A percentile compares a stretch with the other conserved stretches of the same genome.
Conservation (phyloP, 768 basidiomycete genomes). For the Termitomyces eurrhizus region DNA sequence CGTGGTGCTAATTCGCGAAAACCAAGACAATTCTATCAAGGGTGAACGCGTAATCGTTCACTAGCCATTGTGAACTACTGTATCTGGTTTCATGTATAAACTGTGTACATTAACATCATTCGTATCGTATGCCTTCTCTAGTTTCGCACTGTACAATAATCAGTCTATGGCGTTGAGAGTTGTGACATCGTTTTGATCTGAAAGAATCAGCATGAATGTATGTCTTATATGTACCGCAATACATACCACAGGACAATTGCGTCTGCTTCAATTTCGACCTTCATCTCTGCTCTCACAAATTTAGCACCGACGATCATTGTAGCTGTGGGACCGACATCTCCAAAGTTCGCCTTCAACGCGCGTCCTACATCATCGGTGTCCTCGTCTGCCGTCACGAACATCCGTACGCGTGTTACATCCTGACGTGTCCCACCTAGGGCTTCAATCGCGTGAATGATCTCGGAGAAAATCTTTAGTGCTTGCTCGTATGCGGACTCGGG, state of each 20-base stretch:
- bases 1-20: constrained; percentile 56
- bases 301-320: constrained; percentile 48
- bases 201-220: background rate
- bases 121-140: constrained; percentile 10
- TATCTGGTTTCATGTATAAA: background rate
- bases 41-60: constrained; percentile 24
- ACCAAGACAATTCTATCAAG: constrained; percentile 31
- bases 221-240: background rate
- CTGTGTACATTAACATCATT: background rate
- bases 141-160: background rate
- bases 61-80: constrained; percentile 10
- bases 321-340: constrained; percentile 41
- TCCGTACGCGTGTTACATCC: constrained; percentile 44
- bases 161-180: background rate
- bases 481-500: constrained; percentile 45
- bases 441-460: constrained; percentile 40
- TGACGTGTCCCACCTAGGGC: constrained; percentile 36
- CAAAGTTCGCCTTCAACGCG: constrained; percentile 41
- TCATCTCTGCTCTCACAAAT: constrained; percentile 46
- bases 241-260: constrained; percentile 30
- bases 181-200: background rate
- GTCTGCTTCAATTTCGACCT: constrained; percentile 54
- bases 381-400: constrained; percentile 42
- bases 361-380: constrained; percentile 34
- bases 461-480: constrained; percentile 37